Evolutionary conservation across 768 basidiomycete genomes (phyloP), one percentile per base, ranked within the genome.

Genomic region (Coprinopsis sp.): DNA sequence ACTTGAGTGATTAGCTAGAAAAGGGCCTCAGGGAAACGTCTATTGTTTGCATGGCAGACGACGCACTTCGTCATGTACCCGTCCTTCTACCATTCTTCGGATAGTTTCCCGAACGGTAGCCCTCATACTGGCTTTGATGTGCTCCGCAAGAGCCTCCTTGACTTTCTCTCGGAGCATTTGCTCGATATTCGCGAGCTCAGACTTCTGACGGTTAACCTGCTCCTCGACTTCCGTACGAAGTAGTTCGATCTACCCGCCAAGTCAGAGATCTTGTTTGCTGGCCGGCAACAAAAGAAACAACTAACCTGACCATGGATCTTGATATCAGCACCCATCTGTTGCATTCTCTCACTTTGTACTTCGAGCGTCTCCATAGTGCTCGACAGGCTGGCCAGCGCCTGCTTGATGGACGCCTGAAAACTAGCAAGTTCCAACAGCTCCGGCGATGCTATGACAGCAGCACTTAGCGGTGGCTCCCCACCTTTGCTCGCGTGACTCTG

Each of bases 321-420:
- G 30, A 75, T 64, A 16, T 73, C 71, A 4, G 73, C 67, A 14
- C 69, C 68, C 24, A 78, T 53, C 7, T 65, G 60, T 1, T 72
- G 67, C 37, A 80, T 62, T 30, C 62, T 66, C 36, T 67, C 64
- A 0, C 72, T 70, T 49, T 80, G 77, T n/a, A 60, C 58, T 5
- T 66, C 73, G 4, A 82, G 61, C 1, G 55, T 59, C 30, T 73
- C 73, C 53, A 80, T 72, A 1, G 74, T 71, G 11, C 57, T 54
- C 2, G 70, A 64, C 44, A 81, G 62, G 0, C 62, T 56, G 1
- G 53, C 48, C 4, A 79, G 54, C 4, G 74, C 71, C 14, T 60
- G 55, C 47, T 73, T 74, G 69, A 79, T 74, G 18, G 69, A 65
- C 8, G 61, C 52, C 16, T 78, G 66, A 12, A 78, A 53, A n/a